phyloP scores from a whole-genome alignment of 805 yeast species.

The Lipomyces mesembrius region DNA sequence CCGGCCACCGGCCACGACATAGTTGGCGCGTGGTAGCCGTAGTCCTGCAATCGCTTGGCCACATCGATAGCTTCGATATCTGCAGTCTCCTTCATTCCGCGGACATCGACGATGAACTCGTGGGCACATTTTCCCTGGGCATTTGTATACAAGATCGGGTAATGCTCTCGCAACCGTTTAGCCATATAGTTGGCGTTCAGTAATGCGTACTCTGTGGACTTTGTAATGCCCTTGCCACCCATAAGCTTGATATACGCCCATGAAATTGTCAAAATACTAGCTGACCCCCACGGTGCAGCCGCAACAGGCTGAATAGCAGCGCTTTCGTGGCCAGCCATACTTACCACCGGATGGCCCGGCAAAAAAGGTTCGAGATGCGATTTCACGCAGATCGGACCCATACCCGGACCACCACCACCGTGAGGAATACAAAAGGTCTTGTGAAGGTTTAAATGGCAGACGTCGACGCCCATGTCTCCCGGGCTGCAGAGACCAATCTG shows the following conservation, averaged over 20 bases:
- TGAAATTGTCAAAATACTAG: constrained; percentile 88
- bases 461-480: constrained; percentile 97
- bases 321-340: constrained; percentile 53
- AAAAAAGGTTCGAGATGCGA: constrained; percentile 77
- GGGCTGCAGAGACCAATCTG: constrained; percentile 98
- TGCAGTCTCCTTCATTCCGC: constrained; percentile 71
- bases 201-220: constrained; percentile 87
- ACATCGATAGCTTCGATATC: constrained; percentile 95
- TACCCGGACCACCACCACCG: constrained; percentile 99
- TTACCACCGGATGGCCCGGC: constrained; percentile 73
- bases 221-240: constrained; percentile 83
- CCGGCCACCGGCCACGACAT: constrained; percentile 99
- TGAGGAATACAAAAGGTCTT: constrained; percentile 98
- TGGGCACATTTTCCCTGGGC: constrained; percentile 85
- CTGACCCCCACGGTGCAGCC: constrained; percentile 96
- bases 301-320: constrained; percentile 73
- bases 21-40: constrained; percentile 98
- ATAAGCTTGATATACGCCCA: constrained; percentile 94
- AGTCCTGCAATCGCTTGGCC: constrained; percentile 96
- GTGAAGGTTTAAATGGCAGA: constrained; percentile 94
- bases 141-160: constrained; percentile 73
- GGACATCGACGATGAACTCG: constrained; percentile 90
- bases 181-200: constrained; percentile 96
- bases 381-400: constrained; percentile 95
- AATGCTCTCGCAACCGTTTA: constrained; percentile 70